These are phyloP conservation scores for Aspergillus aculeatinus DNA, from an alignment of 2,329 filamentous ascomycete species.

Conservation along the genomic window DNA sequence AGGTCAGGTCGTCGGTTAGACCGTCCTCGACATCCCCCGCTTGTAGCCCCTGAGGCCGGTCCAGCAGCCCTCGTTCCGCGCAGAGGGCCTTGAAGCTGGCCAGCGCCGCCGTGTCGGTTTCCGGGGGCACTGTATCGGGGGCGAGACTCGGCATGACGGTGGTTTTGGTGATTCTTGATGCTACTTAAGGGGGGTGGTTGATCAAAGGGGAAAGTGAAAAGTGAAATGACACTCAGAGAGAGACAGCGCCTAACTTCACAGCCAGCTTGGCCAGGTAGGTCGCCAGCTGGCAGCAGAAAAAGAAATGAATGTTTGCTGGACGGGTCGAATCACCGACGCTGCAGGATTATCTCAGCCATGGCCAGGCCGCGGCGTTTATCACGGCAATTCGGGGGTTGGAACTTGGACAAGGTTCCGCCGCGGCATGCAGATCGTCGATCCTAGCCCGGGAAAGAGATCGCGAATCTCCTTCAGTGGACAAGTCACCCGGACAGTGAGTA, in stretches of 20 bases:
- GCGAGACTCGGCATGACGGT: background rate
- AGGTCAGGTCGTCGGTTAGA: slow-evolving; percentile 19
- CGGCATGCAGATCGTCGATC: background rate
- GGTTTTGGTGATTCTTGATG: no score
- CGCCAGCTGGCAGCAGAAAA: no score
- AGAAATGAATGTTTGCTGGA: background rate
- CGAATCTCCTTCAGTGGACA: no score
- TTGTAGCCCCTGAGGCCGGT: slow-evolving; percentile 10
- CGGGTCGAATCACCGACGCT: background rate
- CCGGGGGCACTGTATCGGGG: background rate
- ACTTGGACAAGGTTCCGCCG: background rate
- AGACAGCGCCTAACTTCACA: no score
- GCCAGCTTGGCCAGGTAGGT: no score
- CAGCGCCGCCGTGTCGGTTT: background rate
- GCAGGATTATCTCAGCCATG: background rate
- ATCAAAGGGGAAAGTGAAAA: no score
- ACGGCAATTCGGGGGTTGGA: background rate
- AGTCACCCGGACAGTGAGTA: no score
- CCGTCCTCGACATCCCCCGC: slow-evolving; percentile 16
- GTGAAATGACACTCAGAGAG: no score
- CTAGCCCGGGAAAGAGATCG: background rate
- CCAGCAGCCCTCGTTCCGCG: slow-evolving; percentile 13
- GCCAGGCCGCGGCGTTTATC: no score
- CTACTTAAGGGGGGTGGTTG: no score
- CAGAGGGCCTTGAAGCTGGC: slow-evolving; percentile 1